Percentiles rank a stretch among this genome's conserved stretches.
These are phyloP conservation scores for Sporothrix dimorphospora DNA, from an alignment of 2,329 filamentous ascomycete species.

Conservation along the genomic window DNA sequence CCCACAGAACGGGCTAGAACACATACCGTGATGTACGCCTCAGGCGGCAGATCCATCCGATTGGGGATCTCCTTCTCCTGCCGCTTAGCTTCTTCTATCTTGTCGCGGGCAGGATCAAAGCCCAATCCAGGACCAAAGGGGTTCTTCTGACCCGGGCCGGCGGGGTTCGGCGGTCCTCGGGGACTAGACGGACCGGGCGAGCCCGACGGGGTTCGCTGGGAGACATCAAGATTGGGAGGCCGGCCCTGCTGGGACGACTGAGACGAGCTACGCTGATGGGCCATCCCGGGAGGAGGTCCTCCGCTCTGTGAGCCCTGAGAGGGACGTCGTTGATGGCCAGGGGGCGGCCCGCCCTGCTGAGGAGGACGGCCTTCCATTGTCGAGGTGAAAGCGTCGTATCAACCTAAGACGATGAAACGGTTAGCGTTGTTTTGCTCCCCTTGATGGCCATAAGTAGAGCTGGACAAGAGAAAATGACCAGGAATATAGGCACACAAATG, in stretches of 20 bases:
- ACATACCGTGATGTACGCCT: slow-evolving; percentile 55
- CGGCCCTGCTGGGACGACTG: slow-evolving; percentile 18
- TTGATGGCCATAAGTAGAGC: background rate
- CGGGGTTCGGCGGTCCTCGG: background rate
- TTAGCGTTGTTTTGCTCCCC: background rate
- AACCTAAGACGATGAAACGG: background rate
- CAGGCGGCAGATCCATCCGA: slow-evolving; percentile 61
- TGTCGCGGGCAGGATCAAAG: slow-evolving; percentile 49
- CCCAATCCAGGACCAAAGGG: slow-evolving; percentile 41
- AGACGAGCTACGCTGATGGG: background rate
- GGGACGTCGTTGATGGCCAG: slow-evolving; percentile 17
- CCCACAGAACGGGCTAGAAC: background rate
- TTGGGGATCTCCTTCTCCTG: slow-evolving; percentile 40
- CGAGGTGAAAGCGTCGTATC: too few relatives aligned
- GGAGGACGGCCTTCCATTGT: background rate
- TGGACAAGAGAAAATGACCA: background rate
- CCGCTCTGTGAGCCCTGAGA: slow-evolving; percentile 27
- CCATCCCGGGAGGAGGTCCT: slow-evolving; percentile 20
- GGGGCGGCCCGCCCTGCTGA: background rate
- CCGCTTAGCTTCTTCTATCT: slow-evolving; percentile 31
- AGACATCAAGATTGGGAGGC: slow-evolving; percentile 3
- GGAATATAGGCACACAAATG: background rate
- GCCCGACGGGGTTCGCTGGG: background rate
- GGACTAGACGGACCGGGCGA: slow-evolving; percentile 19
- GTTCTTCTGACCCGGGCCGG: background rate